phyloP scores from a whole-genome alignment of 139 green algal species.

The Asterochloris sp. region DNA sequence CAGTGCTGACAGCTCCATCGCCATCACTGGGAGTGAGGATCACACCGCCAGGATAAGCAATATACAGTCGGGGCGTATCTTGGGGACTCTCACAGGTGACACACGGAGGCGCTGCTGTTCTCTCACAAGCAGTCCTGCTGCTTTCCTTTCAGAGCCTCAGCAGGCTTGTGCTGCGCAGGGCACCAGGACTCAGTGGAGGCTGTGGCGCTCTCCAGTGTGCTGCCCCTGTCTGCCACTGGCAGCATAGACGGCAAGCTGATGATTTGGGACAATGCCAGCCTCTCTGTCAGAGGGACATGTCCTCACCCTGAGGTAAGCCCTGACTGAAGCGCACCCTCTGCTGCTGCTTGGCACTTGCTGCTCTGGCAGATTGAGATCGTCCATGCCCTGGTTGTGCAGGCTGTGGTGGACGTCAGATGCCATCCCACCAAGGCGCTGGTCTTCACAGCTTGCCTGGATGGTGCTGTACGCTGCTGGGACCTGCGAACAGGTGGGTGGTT shows the following conservation, averaged over 20 bases:
- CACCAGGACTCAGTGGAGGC: constrained; percentile 78
- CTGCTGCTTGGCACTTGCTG: background rate
- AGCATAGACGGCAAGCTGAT: constrained; percentile 72
- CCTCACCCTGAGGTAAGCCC: constrained; percentile 56
- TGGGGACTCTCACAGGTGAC: constrained; percentile 37
- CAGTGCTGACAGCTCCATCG: constrained; percentile 39
- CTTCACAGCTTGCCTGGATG: constrained; percentile 76
- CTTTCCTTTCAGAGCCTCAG: background rate
- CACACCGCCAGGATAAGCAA: constrained; percentile 60
- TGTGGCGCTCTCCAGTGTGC: constrained; percentile 48
- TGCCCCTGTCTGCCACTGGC: constrained; percentile 56
- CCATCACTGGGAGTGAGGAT: constrained; percentile 64
- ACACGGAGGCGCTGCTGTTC: background rate
- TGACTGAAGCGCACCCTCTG: background rate
- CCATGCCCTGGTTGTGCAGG: constrained; percentile 12
- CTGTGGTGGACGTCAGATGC: constrained; percentile 30
- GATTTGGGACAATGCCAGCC: constrained; percentile 66
- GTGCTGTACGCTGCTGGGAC: constrained; percentile 75
- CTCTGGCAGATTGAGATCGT: background rate
- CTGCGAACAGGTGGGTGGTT: constrained; percentile 44
- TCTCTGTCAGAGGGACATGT: constrained; percentile 43
- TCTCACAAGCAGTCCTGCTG: background rate
- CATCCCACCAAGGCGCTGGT: constrained; percentile 66
- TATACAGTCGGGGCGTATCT: constrained; percentile 44
- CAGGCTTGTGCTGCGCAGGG: constrained; percentile 26